Base-by-base conservation (phyloP, 2,329 filamentous ascomycete species). In the Basipetospora chlamydospora region DNA sequence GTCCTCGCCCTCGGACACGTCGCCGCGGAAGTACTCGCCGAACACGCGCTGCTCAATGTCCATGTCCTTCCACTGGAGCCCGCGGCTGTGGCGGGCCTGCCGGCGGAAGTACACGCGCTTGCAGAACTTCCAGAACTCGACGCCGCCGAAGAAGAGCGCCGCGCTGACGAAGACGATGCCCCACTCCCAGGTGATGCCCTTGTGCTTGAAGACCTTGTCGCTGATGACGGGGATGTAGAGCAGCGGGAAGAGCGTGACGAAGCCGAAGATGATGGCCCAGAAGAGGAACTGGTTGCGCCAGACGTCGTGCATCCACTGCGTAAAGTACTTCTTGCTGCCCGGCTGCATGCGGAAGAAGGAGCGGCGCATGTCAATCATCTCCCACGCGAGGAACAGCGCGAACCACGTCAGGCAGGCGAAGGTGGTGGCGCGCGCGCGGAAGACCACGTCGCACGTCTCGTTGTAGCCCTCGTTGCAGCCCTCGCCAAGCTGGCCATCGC, bases 341-440 rank as follows among this genome's bases (percentile, higher is more conserved):
- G 77, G 73, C 47, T 80, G 70, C 73, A 84, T 80, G 47, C 70
- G 66, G 67, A 86, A 85, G 61, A 86, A 81, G 6, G 71, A 77
- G 29, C 77, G 71, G 16, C 80, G 74, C 57, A 79, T 69, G 47
- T 81, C 67, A 41, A 83, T 66, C 68, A 83, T 79, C 53, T 86
- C 79, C 80, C 80, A 86, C 0, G 81, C 80, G 5, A 83, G 63
- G 60, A 85, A 81, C 13, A 85, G 66, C 1, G 78, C 77, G 46
- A 78, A 79, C 79, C 80, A 85, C 0, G 79, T 85, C 36, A 85
- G 64, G 44, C 72, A 80, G 22, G 76, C 77, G 49, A 85, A 85
- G 4, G 74, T 79, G 0, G 80, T 82, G 1, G 77, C 77, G 11
- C 80, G 73, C 1, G 79, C 80, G 13, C 75, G 73, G 64, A 79